Percentiles rank a stretch among this genome's conserved stretches.
Evolutionary conservation across 208 protist genomes (phyloP).

Genomic region (Trichomonas gallinae): DNA sequence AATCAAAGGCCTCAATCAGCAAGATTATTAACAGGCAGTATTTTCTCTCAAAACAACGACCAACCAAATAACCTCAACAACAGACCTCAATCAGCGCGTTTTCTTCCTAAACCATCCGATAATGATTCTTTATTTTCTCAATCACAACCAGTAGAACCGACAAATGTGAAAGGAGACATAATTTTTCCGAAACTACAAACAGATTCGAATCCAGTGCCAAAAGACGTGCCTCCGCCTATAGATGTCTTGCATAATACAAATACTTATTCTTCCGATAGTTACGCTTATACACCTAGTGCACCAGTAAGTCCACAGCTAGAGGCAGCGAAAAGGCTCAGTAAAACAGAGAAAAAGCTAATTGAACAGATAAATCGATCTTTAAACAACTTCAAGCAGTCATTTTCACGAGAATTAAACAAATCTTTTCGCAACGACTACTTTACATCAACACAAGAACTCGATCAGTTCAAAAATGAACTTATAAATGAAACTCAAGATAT

Average conservation of each 20-base stretch:
- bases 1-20: not conserved
- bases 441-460: not conserved
- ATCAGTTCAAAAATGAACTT: not conserved
- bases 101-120: not conserved
- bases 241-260: not conserved
- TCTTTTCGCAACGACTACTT: not conserved
- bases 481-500: not conserved
- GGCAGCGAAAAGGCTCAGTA: not conserved
- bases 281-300: not conserved
- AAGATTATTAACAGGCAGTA: not conserved
- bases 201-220: not conserved
- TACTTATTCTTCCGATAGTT: not conserved
- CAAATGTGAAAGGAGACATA: not conserved
- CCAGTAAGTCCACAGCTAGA: not conserved
- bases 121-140: not conserved
- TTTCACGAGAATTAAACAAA: not conserved
- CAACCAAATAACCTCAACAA: not conserved
- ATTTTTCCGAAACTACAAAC: not conserved
- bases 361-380: not conserved
- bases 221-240: not conserved
- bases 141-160: not conserved
- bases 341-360: not conserved
- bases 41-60: not conserved
- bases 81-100: not conserved
- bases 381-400: not conserved